Base-by-base conservation (phyloP, 306 rosid species). In the Quercus wislizeni region DNA sequence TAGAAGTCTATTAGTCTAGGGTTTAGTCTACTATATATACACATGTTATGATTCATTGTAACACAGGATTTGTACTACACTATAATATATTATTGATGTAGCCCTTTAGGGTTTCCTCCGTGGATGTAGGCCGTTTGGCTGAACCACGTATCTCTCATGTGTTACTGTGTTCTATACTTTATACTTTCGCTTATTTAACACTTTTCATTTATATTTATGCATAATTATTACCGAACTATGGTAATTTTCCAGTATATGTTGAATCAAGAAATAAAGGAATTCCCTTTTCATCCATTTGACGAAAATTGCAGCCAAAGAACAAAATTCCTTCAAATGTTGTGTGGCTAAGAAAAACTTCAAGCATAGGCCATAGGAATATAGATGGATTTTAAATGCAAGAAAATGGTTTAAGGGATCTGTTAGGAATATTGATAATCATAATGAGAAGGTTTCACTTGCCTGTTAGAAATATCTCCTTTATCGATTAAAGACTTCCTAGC, bases 391-490 rank as follows among this genome's bases (percentile, higher is more conserved):
- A 76, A 94, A 91, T 79, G 97, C 98, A 63, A 93, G 97, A 76
- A 86, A 90, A 72, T 93, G 98, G 98, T 93, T 91, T 80, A 90
- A 79, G 74, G 95, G 98, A 28, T 97, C 93, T 70, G 95, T 91
- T 82, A 79, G 97, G 82, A 93, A 91, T 52, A 81, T 90, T 82
- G 92, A 87, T 52, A 55, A 4, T 58, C 91, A 78, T 64, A 90
- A 86, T 81, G 96, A 68, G 23, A 91, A 86, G 77, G 87, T 83
- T 11, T 93, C 49, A 82, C 69, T 77, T 49, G 6, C 38, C 7
- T 33, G 6, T 5, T 33, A 33, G 38, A 33, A 33, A 33, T 33
- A 33, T 33, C 38, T 33, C 38, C 38, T 33, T 33, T 31, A 31
- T 31, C 1, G 1, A 31, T 31, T 31, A 5, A 35, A 1, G 41